These are phyloP conservation scores for Haplosporangium gracile DNA, from an alignment of 192 early-diverging fungal species.

Conservation along the genomic window DNA sequence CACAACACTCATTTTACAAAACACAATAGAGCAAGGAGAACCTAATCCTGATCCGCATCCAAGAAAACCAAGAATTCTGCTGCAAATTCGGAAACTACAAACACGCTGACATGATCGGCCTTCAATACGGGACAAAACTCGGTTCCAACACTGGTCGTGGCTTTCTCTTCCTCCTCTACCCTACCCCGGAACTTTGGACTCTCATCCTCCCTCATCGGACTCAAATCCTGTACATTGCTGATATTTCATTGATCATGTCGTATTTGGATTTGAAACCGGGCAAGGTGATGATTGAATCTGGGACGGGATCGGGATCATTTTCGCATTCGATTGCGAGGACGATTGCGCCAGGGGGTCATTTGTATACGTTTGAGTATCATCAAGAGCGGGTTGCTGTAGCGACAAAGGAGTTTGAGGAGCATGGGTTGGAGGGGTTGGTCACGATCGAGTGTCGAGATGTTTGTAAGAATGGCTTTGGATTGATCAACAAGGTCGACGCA, in stretches of 20 bases:
- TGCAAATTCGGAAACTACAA: slow-evolving; percentile 84
- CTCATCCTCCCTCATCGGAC: slow-evolving; percentile 90
- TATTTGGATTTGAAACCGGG: slow-evolving; percentile 88
- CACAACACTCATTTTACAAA: not conserved
- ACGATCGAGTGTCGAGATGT: slow-evolving; percentile 86
- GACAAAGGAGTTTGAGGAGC: slow-evolving; percentile 79
- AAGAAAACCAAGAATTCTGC: slow-evolving; percentile 65
- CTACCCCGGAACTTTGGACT: slow-evolving; percentile 98
- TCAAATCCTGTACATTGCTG: slow-evolving; percentile 93
- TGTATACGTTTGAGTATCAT: slow-evolving; percentile 97
- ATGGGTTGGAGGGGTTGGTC: slow-evolving; percentile 76
- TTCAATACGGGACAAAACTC: slow-evolving; percentile 86
- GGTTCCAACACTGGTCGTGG: slow-evolving; percentile 71
- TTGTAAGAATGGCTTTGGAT: slow-evolving; percentile 86
- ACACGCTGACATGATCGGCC: slow-evolving; percentile 88
- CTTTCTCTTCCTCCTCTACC: slow-evolving; percentile 86
- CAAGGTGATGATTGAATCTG: slow-evolving; percentile 84
- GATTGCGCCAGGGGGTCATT: slow-evolving; percentile 83
- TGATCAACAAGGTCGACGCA: slow-evolving; percentile 76
- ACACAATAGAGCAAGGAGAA: slow-evolving; percentile 71
- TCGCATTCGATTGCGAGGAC: slow-evolving; percentile 95
- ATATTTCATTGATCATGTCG: slow-evolving; percentile 89
- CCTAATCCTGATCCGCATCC: slow-evolving; percentile 71
- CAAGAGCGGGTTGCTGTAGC: slow-evolving; percentile 75
- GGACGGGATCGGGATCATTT: slow-evolving; percentile 95